Evolutionary conservation across 2,329 filamentous ascomycete genomes (phyloP).

Genomic region (Trichoderma afroharzianum): DNA sequence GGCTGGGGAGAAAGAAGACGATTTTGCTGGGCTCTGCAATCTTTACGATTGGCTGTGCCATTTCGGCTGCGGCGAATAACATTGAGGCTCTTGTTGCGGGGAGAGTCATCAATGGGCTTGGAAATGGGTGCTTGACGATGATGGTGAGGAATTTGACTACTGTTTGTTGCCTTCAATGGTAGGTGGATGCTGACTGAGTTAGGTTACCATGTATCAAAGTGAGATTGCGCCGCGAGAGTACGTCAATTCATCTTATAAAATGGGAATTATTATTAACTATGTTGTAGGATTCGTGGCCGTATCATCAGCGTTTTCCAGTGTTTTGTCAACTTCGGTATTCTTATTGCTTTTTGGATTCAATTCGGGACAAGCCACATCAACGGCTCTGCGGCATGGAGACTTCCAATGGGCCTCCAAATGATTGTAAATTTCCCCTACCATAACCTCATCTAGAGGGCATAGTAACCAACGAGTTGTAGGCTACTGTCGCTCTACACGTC

Average conservation of each 20-base stretch:
- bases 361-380: slow-evolving; percentile 29
- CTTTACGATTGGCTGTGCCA: slow-evolving; percentile 13
- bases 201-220: slow-evolving; percentile 16
- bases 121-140: slow-evolving; percentile 16
- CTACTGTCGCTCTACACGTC: slow-evolving; percentile 9
- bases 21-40: slow-evolving; percentile 11
- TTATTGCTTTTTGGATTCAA: slow-evolving; percentile 32
- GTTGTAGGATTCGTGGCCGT: slow-evolving; percentile 35
- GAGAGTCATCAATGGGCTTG: slow-evolving; percentile 15
- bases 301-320: slow-evolving; percentile 30
- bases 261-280: background rate
- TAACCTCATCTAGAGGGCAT: rapidly evolving
- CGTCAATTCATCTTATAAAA: background rate
- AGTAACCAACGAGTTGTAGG: background rate
- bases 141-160: background rate
- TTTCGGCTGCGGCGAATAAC: slow-evolving; percentile 5
- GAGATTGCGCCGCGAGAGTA: slow-evolving; percentile 17
- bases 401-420: slow-evolving; percentile 31
- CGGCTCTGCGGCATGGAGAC: slow-evolving; percentile 28
- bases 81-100: slow-evolving; percentile 16
- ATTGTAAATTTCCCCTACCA: background rate
- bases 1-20: slow-evolving; percentile 3
- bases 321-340: slow-evolving; percentile 25
- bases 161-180: no score
- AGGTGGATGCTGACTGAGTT: background rate